These are phyloP conservation scores for Gentiana straminea DNA, from an alignment of 257 asterid genomes.

Conservation along the genomic window DNA sequence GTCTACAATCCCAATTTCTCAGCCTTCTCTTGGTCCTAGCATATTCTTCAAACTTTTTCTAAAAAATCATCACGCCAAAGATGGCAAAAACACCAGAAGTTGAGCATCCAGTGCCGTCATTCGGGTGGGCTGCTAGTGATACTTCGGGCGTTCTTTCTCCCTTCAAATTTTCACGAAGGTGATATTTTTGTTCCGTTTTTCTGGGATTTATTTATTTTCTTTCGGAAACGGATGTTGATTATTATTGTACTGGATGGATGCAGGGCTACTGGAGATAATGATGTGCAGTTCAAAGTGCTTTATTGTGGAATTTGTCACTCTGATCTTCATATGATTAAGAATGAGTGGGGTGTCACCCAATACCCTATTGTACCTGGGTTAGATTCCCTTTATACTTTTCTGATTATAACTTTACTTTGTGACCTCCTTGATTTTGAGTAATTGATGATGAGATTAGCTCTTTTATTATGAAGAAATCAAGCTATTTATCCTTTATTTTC, in stretches of 20 bases:
- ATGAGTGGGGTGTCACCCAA: conserved; percentile 31
- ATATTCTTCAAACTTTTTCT: no score
- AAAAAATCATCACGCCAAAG: background rate
- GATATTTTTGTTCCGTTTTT: background rate
- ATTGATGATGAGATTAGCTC: no score
- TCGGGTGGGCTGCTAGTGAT: conserved; percentile 51
- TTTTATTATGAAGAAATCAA: no score
- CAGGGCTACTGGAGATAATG: conserved; percentile 38
- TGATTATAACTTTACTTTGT: background rate
- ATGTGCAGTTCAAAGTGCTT: conserved; percentile 42
- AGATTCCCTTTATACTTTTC: background rate
- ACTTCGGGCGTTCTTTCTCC: conserved; percentile 36
- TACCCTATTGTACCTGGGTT: conserved; percentile 52
- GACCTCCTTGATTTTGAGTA: no score
- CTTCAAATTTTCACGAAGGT: conserved; percentile 35
- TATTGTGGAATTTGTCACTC: conserved; percentile 49
- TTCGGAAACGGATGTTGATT: no score
- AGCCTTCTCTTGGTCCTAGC: background rate
- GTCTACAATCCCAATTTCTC: no score
- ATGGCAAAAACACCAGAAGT: conserved; percentile 32
- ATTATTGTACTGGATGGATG: background rate
- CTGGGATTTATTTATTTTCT: background rate
- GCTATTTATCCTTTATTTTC: no score
- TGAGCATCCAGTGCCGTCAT: conserved; percentile 29
- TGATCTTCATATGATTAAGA: conserved; percentile 33